Conservation (phyloP, 768 basidiomycete genomes). For the Dioszegia aurantiaca region DNA sequence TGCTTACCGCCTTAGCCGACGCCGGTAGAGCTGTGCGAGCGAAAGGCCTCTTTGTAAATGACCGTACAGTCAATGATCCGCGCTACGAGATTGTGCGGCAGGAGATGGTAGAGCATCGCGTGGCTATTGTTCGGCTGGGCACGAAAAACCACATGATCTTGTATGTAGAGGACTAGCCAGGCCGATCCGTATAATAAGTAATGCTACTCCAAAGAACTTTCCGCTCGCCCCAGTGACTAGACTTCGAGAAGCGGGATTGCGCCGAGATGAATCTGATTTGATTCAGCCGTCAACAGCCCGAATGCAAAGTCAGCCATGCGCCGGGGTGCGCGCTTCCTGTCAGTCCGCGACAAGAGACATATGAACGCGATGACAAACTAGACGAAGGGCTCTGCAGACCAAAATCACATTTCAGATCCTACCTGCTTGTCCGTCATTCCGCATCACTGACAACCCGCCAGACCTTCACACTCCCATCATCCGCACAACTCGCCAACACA, state of each 20-base stretch:
- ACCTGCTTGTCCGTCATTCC: background rate
- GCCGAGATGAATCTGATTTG: no score
- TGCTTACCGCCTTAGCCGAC: slow-evolving; percentile 57
- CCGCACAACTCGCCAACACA: slow-evolving; percentile 75
- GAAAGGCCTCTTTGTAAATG: slow-evolving; percentile 76
- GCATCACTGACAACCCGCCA: slow-evolving; percentile 59
- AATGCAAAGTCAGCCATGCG: no score
- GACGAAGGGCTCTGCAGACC: no score
- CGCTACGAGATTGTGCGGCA: slow-evolving; percentile 54
- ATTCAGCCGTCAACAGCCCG: no score
- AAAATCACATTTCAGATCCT: no score
- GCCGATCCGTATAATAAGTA: no score
- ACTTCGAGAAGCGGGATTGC: no score
- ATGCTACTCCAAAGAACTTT: no score
- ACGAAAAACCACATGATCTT: slow-evolving; percentile 69
- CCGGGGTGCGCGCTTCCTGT: no score
- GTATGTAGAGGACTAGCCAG: slow-evolving; percentile 46
- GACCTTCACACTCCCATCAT: slow-evolving; percentile 77
- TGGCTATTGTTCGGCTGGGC: slow-evolving; percentile 70
- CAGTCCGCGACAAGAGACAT: no score
- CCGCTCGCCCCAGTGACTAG: no score
- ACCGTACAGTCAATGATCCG: slow-evolving; percentile 58
- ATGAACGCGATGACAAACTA: no score
- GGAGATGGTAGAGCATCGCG: slow-evolving; percentile 62
- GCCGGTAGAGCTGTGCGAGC: slow-evolving; percentile 63